Evolutionary conservation across 1,139 yeast species (phyloP).

Genomic region (Hyphopichia buzzinii): DNA sequence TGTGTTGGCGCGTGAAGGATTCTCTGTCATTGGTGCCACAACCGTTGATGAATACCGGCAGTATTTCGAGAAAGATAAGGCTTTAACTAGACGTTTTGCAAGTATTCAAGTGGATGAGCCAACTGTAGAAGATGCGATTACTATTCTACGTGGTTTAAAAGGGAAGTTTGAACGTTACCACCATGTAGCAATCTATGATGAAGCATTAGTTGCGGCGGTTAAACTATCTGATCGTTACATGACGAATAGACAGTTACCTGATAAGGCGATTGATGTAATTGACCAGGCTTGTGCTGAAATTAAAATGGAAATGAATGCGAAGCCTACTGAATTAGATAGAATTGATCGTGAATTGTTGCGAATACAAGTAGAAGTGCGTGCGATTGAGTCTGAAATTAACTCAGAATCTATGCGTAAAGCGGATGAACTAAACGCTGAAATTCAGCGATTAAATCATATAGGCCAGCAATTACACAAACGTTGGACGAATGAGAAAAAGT

Average conservation of each 20-base stretch:
- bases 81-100: constrained; percentile 87
- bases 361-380: constrained; percentile 89
- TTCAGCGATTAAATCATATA: constrained; percentile 62
- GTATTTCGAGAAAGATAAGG: constrained; percentile 90
- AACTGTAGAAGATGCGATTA: constrained; percentile 86
- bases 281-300: constrained; percentile 97
- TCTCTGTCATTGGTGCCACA: constrained; percentile 96
- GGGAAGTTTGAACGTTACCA: constrained; percentile 96
- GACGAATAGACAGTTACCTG: constrained; percentile 89
- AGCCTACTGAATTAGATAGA: constrained; percentile 90
- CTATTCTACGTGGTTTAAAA: constrained; percentile 88
- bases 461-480: constrained; percentile 66
- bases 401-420: constrained; percentile 90
- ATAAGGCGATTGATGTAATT: constrained; percentile 92
- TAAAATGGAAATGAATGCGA: constrained; percentile 91
- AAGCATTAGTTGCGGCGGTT: constrained; percentile 93
- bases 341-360: constrained; percentile 91
- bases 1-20: constrained; percentile 86
- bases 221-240: constrained; percentile 86
- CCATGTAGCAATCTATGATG: constrained; percentile 93
- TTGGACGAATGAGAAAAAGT: constrained; percentile 82
- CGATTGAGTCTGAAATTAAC: constrained; percentile 89
- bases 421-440: constrained; percentile 80
- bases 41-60: constrained; percentile 84
- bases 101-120: constrained; percentile 88